These are phyloP conservation scores for Triticum turgidum DNA, from an alignment of 176 grass and related monocot genomes.

Conservation along the genomic window DNA sequence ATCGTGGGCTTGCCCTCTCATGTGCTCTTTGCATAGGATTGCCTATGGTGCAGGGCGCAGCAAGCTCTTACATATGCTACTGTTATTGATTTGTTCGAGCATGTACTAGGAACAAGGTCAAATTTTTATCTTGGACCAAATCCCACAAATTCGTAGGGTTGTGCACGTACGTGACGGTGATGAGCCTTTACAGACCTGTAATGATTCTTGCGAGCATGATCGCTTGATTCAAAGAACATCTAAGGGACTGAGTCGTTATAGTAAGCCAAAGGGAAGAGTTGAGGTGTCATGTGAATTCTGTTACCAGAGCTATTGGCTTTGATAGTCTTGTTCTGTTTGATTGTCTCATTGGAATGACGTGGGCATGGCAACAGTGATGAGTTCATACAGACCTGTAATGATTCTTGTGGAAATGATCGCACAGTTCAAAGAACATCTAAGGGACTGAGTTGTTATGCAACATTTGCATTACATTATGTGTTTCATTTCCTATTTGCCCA, in stretches of 20 bases:
- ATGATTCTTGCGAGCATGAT: constrained; percentile 69
- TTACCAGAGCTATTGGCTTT: no score
- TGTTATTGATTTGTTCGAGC: neutral
- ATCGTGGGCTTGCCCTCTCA: constrained; percentile 32
- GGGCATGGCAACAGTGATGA: constrained; percentile 46
- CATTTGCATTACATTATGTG: neutral
- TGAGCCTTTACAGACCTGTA: constrained; percentile 63
- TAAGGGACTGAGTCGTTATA: constrained; percentile 32
- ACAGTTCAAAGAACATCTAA: constrained; percentile 62
- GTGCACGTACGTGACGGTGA: constrained; percentile 16
- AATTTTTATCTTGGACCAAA: neutral
- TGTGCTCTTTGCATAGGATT: neutral
- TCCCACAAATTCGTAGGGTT: no score
- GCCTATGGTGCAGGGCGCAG: neutral
- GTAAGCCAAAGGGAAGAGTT: no score
- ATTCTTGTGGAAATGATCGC: constrained; percentile 82
- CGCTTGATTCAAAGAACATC: constrained; percentile 62
- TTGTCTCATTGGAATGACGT: neutral
- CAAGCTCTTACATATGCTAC: constrained; percentile 40
- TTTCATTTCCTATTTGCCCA: neutral
- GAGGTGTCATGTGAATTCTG: no score
- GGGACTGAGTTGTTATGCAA: neutral
- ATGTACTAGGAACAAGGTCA: no score
- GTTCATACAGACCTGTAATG: constrained; percentile 89
- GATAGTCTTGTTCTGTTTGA: neutral